Evolutionary conservation across 345 rosid species (phyloP), one percentile per base, ranked within the genome.

Genomic region (Aurinia saxatilis): DNA sequence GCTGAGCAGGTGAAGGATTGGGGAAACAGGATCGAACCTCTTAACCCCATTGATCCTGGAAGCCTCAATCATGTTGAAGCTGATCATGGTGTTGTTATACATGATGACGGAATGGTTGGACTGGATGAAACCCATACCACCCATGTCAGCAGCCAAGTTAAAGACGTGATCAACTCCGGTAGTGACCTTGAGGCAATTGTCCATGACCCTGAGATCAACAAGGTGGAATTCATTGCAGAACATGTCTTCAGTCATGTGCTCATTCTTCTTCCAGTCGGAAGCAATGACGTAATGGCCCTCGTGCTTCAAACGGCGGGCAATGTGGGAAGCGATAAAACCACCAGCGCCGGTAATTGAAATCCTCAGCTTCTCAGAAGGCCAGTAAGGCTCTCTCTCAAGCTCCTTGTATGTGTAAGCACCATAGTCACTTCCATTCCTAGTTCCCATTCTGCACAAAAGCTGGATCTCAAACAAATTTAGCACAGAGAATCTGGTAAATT

Each of bases 251-350:
- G 90, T 77, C 99, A 90, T 93, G 84, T 93, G 99, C 67, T 93
- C 99, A 15, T 93, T 93, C 92, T 90, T 93, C 85, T 93, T 93
- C 99, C 99, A 93, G 70, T 93, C 99, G 5, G 99, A 90, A 59
- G 99, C 99, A 50, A 90, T 87, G 37, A 93, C 81, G 76, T 84
- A 93, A 73, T 90, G 99, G 0, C 99, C 99, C 76, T 93, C 99
- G 7, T 77, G 78, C 81, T 85, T 93, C 83, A 93, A 59, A 63
- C 99, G 97, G 25, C 99, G 86, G 67, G 99, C 97, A 61, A 93
- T 90, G 82, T 90, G 99, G 38, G 99, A 90, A 14, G 96, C 99
- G 10, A 93, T 93, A 73, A 93, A 93, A 18, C 99, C 99, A 19
- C 97, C 99, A 6, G 97, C 90, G 0, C 99, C 95, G 0, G 97